These are phyloP conservation scores for Colletotrichum sublineola DNA, from an alignment of 2,329 filamentous ascomycete species.

Conservation along the genomic window DNA sequence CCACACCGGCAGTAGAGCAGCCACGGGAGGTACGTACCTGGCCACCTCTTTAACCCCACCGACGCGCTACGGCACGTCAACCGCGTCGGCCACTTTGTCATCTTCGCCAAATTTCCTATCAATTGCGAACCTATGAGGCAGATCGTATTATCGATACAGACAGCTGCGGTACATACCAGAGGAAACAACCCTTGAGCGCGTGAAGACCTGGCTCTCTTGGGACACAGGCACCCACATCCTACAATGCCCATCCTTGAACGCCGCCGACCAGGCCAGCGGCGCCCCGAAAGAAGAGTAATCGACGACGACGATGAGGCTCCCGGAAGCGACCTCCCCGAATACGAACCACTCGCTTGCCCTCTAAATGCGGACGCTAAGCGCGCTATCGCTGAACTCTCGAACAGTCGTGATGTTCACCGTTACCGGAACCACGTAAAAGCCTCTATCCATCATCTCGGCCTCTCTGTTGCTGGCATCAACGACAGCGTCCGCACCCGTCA, in stretches of 20 bases:
- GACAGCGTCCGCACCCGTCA: constrained; percentile 58
- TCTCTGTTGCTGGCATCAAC: constrained; percentile 63
- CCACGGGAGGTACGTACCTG: constrained; percentile 3
- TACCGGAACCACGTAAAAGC: constrained; percentile 63
- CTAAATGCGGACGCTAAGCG: constrained; percentile 56
- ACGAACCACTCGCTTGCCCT: constrained; percentile 63
- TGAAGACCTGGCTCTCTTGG: too few relatives aligned
- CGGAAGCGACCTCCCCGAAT: constrained; percentile 57
- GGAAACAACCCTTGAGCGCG: not conserved
- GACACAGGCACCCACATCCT: too few relatives aligned
- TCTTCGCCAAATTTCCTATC: constrained; percentile 14
- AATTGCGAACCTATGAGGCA: not conserved
- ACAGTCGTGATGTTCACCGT: constrained; percentile 54
- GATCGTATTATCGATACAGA: not conserved
- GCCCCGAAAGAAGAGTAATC: constrained; percentile 28
- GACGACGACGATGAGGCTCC: constrained; percentile 33
- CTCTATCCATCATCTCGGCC: constrained; percentile 59
- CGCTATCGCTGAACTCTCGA: constrained; percentile 59
- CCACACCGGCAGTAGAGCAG: constrained; percentile 9
- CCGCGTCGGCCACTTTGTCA: constrained; percentile 19
- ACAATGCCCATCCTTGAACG: constrained; percentile 36
- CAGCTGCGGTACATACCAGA: not conserved
- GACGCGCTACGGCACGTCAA: constrained; percentile 37
- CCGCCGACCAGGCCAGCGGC: constrained; percentile 33
- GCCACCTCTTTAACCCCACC: constrained; percentile 12